Base-by-base conservation (phyloP, 2,329 filamentous ascomycete genomes). In the Talaromyces sp. region DNA sequence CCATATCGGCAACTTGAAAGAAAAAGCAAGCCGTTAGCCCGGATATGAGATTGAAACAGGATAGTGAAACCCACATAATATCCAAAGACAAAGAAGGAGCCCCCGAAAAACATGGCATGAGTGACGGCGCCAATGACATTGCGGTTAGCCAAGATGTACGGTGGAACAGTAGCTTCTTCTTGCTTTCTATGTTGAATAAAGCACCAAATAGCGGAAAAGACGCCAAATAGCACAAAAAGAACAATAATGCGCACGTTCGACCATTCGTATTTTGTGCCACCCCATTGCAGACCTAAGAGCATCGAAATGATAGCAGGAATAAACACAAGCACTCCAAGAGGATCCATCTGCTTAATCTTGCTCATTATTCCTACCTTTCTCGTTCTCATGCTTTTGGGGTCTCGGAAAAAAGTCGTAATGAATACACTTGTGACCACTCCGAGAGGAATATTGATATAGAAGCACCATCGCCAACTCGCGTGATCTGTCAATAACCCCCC, bases 201-300 rank as follows among this genome's bases (percentile, higher is more conserved):
- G 16, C 71, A 54, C 55, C 78, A 77, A 1, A 71, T 70, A 3
- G 72, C 70, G 0, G 75, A 71, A n/a, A 82, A 70, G 3, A 82
- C 71, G 6, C 74, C 75, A 49, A 80, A 80, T 0, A 83, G 65
- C 5, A 79, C 70, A 27, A 83, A 75, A 4, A 82, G 68, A 0
- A 73, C 72, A 45, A 82, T 76, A 35, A 82, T 73, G 8, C 71
- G 72, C 32, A 67, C 65, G 56, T 72, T 74, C 17, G 57, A 64
- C 80, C 79, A 82, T 1, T 72, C 36, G 37, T 77, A 75, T 29
- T 67, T 75, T 4, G 72, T 73, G 1, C 77, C 74, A 10, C 77
- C 77, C 69, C 72, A 77, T 49, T 81, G 74, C 8, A 82, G 65
- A 0, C 77, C 76, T 4, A 82, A 65, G 47, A 82, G 70, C 3